These are phyloP conservation scores for Vaccinium corymbosum DNA, from an alignment of 148 eudicot species.

Conservation along the genomic window DNA sequence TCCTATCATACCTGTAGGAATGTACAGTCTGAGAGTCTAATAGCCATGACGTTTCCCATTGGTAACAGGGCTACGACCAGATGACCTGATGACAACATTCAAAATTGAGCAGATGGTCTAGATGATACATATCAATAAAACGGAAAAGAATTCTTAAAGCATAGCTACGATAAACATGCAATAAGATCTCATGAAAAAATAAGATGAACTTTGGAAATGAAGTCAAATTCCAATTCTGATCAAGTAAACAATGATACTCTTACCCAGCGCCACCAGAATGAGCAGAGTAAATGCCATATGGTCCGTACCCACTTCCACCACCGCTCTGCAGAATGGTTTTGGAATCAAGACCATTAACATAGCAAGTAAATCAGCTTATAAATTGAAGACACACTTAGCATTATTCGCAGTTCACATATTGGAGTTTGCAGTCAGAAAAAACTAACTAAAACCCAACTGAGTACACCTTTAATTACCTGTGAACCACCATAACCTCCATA, in stretches of 20 bases:
- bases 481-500: constrained; percentile 66
- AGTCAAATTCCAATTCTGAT: not conserved
- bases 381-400: not conserved
- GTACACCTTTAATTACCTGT: constrained; percentile 48
- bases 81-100: constrained; percentile 37
- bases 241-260: constrained; percentile 14
- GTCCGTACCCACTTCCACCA: constrained; percentile 56
- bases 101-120: constrained; percentile 7
- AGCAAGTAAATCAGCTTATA: not conserved
- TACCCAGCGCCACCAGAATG: constrained; percentile 60
- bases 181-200: not conserved
- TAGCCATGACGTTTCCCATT: constrained; percentile 54
- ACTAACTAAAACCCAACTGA: not conserved
- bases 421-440: not conserved
- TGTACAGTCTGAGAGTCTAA: constrained; percentile 16
- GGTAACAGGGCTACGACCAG: constrained; percentile 36
- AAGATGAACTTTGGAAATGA: not conserved
- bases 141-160: not conserved
- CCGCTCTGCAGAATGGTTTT: constrained; percentile 39
- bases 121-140: not conserved
- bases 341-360: not conserved
- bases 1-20: constrained; percentile 1
- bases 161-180: not conserved
- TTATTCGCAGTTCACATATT: not conserved
- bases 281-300: constrained; percentile 69